A percentile compares a stretch with the other conserved stretches of the same genome.
phyloP scores from a whole-genome alignment of 169 alveolate genomes.

The Eimeria zaria region DNA sequence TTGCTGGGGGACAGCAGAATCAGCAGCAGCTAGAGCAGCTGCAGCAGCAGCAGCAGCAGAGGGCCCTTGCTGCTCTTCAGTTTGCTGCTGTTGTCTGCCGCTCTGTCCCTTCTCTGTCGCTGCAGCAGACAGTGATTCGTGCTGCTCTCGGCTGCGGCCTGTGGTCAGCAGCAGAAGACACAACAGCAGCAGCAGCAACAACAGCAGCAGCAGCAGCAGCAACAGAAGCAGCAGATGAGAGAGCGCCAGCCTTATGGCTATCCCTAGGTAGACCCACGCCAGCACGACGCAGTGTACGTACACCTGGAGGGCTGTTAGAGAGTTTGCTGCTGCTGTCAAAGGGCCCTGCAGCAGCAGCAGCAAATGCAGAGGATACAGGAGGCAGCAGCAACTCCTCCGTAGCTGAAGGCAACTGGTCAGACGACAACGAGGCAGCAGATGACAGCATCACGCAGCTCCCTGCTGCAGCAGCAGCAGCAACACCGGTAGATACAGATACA shows the following conservation, averaged over 20 bases:
- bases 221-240: background rate
- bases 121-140: background rate
- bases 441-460: too few species aligned
- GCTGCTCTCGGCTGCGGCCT: conserved; percentile 23
- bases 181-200: conserved; percentile 2
- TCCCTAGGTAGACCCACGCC: background rate
- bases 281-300: background rate
- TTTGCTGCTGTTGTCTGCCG: background rate
- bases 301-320: background rate
- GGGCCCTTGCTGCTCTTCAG: background rate
- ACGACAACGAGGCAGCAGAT: too few species aligned
- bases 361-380: too few species aligned
- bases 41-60: conserved; percentile 30
- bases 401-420: too few species aligned
- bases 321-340: too few species aligned
- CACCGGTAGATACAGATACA: too few species aligned
- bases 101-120: background rate
- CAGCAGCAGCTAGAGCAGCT: conserved; percentile 1
- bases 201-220: conserved; percentile 7
- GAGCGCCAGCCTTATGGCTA: too few species aligned
- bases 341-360: too few species aligned
- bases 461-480: too few species aligned
- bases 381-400: too few species aligned
- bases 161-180: background rate
- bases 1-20: too few species aligned